A percentile compares a stretch with the other conserved stretches of the same genome.
Conservation (phyloP, 2,329 filamentous ascomycete species). For the Xylariales sp. region DNA sequence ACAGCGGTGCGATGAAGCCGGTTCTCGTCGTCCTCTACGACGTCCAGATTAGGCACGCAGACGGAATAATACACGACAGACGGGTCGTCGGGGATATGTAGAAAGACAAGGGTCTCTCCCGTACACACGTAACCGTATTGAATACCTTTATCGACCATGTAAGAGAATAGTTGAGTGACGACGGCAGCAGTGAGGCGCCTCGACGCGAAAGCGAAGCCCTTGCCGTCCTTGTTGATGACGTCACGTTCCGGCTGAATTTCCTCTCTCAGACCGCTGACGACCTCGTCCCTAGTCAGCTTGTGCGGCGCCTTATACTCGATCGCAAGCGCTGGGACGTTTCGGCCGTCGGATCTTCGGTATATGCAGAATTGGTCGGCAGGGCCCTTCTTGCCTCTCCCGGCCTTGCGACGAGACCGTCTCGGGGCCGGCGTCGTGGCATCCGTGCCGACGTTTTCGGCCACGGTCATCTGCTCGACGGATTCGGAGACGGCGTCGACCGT, state of each 20-base stretch:
- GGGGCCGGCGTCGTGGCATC: slow-evolving; percentile 20
- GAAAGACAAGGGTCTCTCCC: slow-evolving; percentile 13
- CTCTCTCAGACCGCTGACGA: slow-evolving; percentile 50
- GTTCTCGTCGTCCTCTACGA: slow-evolving; percentile 49
- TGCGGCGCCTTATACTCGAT: slow-evolving; percentile 50
- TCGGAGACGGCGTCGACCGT: slow-evolving; percentile 42
- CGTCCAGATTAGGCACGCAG: slow-evolving; percentile 46
- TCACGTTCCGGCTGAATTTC: slow-evolving; percentile 52
- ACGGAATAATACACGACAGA: slow-evolving; percentile 50
- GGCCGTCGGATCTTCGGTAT: slow-evolving; percentile 41
- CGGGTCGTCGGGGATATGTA: slow-evolving; percentile 35
- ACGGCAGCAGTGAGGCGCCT: slow-evolving; percentile 51
- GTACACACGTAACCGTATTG: slow-evolving; percentile 28
- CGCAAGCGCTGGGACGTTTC: slow-evolving; percentile 39
- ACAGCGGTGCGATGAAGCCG: slow-evolving; percentile 53
- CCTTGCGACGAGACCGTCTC: slow-evolving; percentile 18
- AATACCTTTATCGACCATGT: slow-evolving; percentile 24
- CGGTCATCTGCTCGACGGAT: slow-evolving; percentile 43
- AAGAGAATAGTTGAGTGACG: slow-evolving; percentile 55
- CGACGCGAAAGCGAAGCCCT: slow-evolving; percentile 47
- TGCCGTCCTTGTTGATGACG: slow-evolving; percentile 50
- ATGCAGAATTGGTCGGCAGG: slow-evolving; percentile 52
- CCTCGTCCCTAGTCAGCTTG: slow-evolving; percentile 48
- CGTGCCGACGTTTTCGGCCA: slow-evolving; percentile 23
- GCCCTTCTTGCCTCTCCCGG: slow-evolving; percentile 45